Evolutionary conservation across 805 yeast species (phyloP).

Genomic region (Brettanomyces custersianus): DNA sequence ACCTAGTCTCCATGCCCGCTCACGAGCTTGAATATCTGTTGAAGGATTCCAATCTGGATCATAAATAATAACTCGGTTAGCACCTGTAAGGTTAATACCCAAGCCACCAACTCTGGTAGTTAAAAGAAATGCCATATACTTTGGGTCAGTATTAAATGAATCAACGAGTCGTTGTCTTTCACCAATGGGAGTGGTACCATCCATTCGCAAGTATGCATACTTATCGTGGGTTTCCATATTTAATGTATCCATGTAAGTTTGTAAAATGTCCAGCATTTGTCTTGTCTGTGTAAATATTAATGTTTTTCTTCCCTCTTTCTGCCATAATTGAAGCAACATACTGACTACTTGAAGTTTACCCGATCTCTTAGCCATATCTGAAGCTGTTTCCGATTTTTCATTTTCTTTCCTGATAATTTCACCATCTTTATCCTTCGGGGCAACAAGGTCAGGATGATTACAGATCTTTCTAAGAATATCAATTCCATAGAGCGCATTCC

Average conservation of each 20-base stretch:
- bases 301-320: constrained; percentile 64
- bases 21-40: constrained; percentile 94
- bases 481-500: constrained; percentile 83
- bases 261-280: constrained; percentile 87
- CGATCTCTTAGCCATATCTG: constrained; percentile 40
- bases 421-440: constrained; percentile 25
- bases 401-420: constrained; percentile 17
- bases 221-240: constrained; percentile 18
- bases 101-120: constrained; percentile 96
- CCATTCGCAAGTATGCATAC: constrained; percentile 73
- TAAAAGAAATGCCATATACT: constrained; percentile 58
- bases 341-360: constrained; percentile 90
- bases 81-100: constrained; percentile 91
- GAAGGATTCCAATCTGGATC: constrained; percentile 99
- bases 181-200: constrained; percentile 80
- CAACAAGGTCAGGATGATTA: constrained; percentile 86
- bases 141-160: constrained; percentile 54
- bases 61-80: constrained; percentile 84
- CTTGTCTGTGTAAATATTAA: constrained; percentile 86
- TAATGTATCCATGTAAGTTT: constrained; percentile 45
- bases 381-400: constrained; percentile 7
- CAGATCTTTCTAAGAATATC: constrained; percentile 87
- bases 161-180: constrained; percentile 76
- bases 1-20: constrained; percentile 95
- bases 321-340: constrained; percentile 70